A percentile compares a stretch with the other conserved stretches of the same genome.
These are phyloP conservation scores for Xylaria sp. DNA, from an alignment of 2,329 filamentous ascomycete genomes.

Conservation along the genomic window DNA sequence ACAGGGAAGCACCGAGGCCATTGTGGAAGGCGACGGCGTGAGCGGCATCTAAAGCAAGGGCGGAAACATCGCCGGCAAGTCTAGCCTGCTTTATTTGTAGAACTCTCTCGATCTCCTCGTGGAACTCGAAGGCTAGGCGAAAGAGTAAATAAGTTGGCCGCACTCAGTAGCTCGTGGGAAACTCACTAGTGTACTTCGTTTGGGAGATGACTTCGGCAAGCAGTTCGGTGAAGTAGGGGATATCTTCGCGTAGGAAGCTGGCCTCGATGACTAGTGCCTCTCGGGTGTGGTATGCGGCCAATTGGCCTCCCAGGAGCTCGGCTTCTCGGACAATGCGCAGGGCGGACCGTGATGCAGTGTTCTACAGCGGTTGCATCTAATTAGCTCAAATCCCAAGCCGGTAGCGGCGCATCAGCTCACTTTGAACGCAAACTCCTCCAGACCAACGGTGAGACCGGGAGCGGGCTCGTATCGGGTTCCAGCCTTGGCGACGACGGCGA, in stretches of 20 bases:
- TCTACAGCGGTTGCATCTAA: slow-evolving; percentile 64
- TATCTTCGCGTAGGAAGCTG: slow-evolving; percentile 93
- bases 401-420: slow-evolving; percentile 60
- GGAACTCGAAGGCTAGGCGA: slow-evolving; percentile 81
- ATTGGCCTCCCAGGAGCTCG: slow-evolving; percentile 92
- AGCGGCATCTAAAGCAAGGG: slow-evolving; percentile 84
- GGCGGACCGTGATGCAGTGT: slow-evolving; percentile 86
- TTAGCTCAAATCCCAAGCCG: slow-evolving; percentile 56
- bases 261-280: slow-evolving; percentile 93
- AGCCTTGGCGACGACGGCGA: slow-evolving; percentile 92
- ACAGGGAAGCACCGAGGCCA: slow-evolving; percentile 83
- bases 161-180: slow-evolving; percentile 34
- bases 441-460: slow-evolving; percentile 87
- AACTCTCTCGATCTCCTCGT: slow-evolving; percentile 84
- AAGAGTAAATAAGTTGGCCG: slow-evolving; percentile 34
- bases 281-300: slow-evolving; percentile 87
- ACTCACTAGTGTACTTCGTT: slow-evolving; percentile 84
- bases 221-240: slow-evolving; percentile 97
- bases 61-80: slow-evolving; percentile 68
- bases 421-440: slow-evolving; percentile 98
- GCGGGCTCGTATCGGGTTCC: slow-evolving; percentile 92
- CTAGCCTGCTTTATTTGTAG: slow-evolving; percentile 82
- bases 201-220: slow-evolving; percentile 89
- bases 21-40: slow-evolving; percentile 70
- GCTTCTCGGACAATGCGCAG: slow-evolving; percentile 94